Evolutionary conservation across 2,329 filamentous ascomycete species (phyloP), one percentile per base, ranked within the genome.

Genomic region (Nemania abortiva): DNA sequence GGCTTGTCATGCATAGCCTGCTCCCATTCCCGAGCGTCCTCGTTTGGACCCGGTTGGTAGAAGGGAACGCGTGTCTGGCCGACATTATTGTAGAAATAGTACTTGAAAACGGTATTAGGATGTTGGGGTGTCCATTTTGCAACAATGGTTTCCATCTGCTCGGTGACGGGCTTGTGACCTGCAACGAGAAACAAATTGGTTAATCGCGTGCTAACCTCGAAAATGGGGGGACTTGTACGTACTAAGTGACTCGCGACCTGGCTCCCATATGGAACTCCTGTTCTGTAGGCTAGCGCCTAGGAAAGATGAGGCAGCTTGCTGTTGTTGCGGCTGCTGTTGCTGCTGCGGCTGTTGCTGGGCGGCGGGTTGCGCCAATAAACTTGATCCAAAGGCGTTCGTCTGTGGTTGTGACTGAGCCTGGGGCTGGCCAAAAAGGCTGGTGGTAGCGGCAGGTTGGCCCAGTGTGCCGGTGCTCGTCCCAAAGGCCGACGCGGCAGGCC

Each of bases 61-160:
- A 92, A 94, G 11, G 92, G 92, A n/a, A 91, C 90, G 77, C 88
- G 87, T 61, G 89, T 87, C 75, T 92, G 89, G 71, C 92, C 90
- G 71, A 95, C 92, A 73, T 92, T 90, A 82, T 96, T 96, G 85
- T 96, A 97, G 79, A 96, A 93, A 83, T 95, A 95, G 77, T 92
- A 85, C 79, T 93, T 92, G 83, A 96, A 94, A 31, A 88, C 88
- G 75, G 92, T 94, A 77, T 89, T 89, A 24, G 89, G 86, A 78
- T 86, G 87, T 29, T 85, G 81, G 0, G 92, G 90, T 70, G 92
- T 86, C 93, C 93, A 96, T 82, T 95, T 94, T 69, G 89, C 84
- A 61, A 89, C 83, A 49, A 96, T 86, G 29, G 89, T 84, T 69
- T 86, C 84, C 79, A 95, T 92, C 79, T 95, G 92, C 66, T 94